Conservation (phyloP, 202 grass and related monocot species). For the Brachypodium distachyon region DNA sequence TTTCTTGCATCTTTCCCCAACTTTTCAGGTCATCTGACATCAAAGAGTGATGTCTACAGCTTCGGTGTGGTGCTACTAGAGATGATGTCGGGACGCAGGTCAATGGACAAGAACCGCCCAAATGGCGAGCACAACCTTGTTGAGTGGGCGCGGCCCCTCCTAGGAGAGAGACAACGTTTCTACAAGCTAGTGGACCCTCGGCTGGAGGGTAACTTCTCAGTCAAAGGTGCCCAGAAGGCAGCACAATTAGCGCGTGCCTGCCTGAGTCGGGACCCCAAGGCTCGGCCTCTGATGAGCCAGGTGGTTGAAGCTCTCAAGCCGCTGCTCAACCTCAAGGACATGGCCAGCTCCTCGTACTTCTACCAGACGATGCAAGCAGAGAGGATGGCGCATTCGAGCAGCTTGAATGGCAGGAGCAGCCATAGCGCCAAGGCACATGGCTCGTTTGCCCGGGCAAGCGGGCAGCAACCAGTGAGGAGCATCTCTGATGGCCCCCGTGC, state of each 20-base stretch:
- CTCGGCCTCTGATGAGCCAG: conserved; percentile 69
- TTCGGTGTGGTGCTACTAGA: conserved; percentile 72
- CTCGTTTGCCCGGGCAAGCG: conserved; percentile 21
- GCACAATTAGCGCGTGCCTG: conserved; percentile 64
- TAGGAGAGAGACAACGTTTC: conserved; percentile 60
- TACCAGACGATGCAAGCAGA: conserved; percentile 72
- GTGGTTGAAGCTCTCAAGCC: conserved; percentile 63
- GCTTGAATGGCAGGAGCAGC: conserved; percentile 39
- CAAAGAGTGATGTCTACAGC: conserved; percentile 84
- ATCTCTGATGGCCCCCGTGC: conserved; percentile 53
- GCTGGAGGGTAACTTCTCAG: conserved; percentile 67
- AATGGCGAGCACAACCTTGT: conserved; percentile 82
- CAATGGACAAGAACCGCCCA: conserved; percentile 85
- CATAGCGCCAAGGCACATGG: conserved; percentile 35
- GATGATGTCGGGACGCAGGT: conserved; percentile 80
- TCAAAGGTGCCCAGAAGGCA: conserved; percentile 66
- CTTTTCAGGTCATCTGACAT: conserved; percentile 73
- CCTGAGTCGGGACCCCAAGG: conserved; percentile 66
- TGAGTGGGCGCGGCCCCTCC: conserved; percentile 60
- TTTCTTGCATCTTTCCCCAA: not conserved
- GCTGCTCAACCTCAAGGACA: conserved; percentile 70
- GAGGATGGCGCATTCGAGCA: conserved; percentile 45
- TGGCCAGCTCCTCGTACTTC: conserved; percentile 78
- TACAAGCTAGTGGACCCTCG: conserved; percentile 68
- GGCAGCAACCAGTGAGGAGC: conserved; percentile 48